phyloP scores from a whole-genome alignment of 2,329 filamentous ascomycete genomes.

The Xylaria sp. region DNA sequence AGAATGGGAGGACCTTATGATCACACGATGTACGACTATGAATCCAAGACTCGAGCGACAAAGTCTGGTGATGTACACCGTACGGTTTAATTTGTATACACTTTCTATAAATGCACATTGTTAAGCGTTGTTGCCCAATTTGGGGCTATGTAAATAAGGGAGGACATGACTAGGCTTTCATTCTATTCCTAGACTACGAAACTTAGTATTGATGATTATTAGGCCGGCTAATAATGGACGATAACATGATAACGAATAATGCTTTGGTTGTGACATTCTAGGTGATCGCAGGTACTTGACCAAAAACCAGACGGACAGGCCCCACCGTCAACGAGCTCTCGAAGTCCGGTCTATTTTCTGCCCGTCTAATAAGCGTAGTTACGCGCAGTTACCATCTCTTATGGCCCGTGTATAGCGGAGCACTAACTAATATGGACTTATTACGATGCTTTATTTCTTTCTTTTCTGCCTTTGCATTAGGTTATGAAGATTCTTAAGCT shows the following conservation, averaged over 20 bases:
- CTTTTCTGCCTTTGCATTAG: background rate
- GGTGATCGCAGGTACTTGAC: background rate
- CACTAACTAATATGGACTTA: background rate
- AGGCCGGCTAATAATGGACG: background rate
- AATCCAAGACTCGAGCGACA: conserved; percentile 14
- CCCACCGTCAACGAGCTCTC: background rate
- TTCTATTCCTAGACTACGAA: background rate
- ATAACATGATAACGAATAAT: background rate
- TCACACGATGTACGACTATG: conserved; percentile 34
- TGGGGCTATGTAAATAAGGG: conserved; percentile 25
- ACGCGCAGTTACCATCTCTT: background rate
- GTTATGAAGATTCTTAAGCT: background rate
- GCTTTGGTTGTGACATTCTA: background rate
- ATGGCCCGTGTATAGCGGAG: background rate
- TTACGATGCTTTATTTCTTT: background rate
- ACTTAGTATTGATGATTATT: background rate
- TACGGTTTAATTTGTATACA: conserved; percentile 31
- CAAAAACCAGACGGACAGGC: background rate
- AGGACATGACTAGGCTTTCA: background rate
- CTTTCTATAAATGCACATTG: conserved; percentile 15
- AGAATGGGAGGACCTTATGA: conserved; percentile 34
- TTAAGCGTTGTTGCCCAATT: background rate
- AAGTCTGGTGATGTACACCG: conserved; percentile 23
- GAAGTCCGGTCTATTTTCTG: background rate
- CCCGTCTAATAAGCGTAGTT: background rate